These are phyloP conservation scores for Tricholoma flavovirens DNA, from an alignment of 768 basidiomycete genomes.

Conservation along the genomic window DNA sequence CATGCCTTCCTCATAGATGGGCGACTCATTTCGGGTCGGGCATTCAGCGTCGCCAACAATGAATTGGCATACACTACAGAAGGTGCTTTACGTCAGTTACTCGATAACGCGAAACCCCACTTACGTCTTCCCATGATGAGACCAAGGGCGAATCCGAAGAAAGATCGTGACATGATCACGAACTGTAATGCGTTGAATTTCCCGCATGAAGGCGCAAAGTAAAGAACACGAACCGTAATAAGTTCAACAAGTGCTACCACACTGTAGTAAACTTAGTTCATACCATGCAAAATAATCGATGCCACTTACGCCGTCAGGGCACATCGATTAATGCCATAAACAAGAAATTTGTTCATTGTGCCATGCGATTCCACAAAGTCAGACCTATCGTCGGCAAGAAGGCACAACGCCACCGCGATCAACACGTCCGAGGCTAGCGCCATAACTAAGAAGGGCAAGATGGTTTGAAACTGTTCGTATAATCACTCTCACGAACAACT, in stretches of 20 bases:
- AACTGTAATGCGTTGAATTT: conserved; percentile 24
- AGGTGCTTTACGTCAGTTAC: background rate
- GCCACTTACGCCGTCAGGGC: conserved; percentile 44
- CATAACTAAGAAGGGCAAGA: conserved; percentile 39
- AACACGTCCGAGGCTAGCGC: conserved; percentile 43
- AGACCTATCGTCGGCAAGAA: conserved; percentile 34
- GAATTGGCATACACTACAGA: conserved; percentile 41
- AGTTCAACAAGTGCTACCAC: conserved; percentile 34
- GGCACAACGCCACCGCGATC: conserved; percentile 38
- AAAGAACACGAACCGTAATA: conserved; percentile 23
- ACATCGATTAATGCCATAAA: conserved; percentile 47
- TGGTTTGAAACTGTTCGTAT: conserved; percentile 25
- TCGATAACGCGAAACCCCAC: conserved; percentile 8
- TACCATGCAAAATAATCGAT: background rate
- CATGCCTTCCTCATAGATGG: conserved; percentile 14
- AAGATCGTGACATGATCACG: conserved; percentile 33
- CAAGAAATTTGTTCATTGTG: conserved; percentile 39
- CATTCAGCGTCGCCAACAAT: conserved; percentile 39
- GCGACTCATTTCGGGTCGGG: conserved; percentile 29
- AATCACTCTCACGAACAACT: background rate
- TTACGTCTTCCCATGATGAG: conserved; percentile 47
- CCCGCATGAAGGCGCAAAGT: background rate
- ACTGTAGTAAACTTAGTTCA: conserved; percentile 16
- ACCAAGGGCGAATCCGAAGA: conserved; percentile 45
- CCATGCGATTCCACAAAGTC: conserved; percentile 37